These are phyloP conservation scores for Hypoxylon rickii DNA, from an alignment of 495 filamentous ascomycete species.

Conservation along the genomic window DNA sequence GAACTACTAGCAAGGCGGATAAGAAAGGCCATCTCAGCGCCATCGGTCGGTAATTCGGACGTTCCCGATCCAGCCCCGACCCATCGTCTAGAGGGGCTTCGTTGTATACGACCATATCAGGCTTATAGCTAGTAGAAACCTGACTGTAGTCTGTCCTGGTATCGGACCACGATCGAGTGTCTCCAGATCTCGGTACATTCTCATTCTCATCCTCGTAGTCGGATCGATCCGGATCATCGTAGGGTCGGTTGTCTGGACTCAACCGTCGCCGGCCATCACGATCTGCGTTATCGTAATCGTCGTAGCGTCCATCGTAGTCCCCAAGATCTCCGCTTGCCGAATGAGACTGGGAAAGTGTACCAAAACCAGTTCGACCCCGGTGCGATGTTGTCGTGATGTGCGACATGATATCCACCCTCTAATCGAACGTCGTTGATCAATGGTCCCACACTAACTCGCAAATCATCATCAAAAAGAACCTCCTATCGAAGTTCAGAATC, in stretches of 20 bases:
- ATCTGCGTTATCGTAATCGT: background rate
- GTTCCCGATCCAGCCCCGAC: slow-evolving; percentile 5
- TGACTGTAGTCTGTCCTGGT: slow-evolving; percentile 11
- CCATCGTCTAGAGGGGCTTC: slow-evolving; percentile 1
- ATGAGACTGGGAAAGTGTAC: slow-evolving; percentile 17
- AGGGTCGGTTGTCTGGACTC: background rate
- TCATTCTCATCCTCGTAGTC: background rate
- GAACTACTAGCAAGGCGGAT: slow-evolving; percentile 13
- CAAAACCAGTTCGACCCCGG: slow-evolving; percentile 3
- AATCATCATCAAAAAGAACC: background rate
- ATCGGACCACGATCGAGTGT: slow-evolving; percentile 3
- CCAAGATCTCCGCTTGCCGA: slow-evolving; percentile 3
- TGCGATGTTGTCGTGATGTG: slow-evolving; percentile 20
- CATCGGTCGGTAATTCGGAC: slow-evolving; percentile 42
- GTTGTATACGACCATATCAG: slow-evolving; percentile 11
- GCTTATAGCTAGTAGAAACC: slow-evolving; percentile 13
- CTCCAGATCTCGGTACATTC: background rate
- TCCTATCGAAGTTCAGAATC: background rate
- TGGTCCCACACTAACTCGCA: background rate
- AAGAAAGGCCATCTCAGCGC: slow-evolving; percentile 45
- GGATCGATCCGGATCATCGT: background rate
- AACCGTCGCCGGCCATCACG: slow-evolving; percentile 7
- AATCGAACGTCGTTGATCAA: background rate
- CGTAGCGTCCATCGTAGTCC: slow-evolving; percentile 7
- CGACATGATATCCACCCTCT: slow-evolving; percentile 12